Evolutionary conservation across 169 alveolate species (phyloP), one percentile per base, ranked within the genome.

Genomic region (Cytauxzoon felis): DNA sequence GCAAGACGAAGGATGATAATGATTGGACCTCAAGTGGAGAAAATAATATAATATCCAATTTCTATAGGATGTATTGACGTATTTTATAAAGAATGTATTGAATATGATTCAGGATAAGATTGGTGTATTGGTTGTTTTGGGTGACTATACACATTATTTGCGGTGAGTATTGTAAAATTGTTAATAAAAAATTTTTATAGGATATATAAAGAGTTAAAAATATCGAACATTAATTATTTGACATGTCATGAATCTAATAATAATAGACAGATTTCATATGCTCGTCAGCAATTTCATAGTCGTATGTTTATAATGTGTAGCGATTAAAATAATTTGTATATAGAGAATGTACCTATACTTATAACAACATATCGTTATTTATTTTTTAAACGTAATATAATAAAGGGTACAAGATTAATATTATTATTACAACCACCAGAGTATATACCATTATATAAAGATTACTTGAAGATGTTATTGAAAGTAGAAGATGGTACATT

Each of bases 331-430:
- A 24, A 61, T 1, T 5, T 29, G 2, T 3, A 21, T n/a, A 5
- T 40, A 73, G 86, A 67, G 48, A 41, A 64, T 11, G 54, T 56
- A n/a, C 71, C 65, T n/a, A 79, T 76, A 1, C 27, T 84, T 9
- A 33, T 84, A 5, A 84, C 91, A 5, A 84, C 91, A 3, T 72
- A 62, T 13, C 63, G 91, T 40, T 63, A 81, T 51, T 68, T 84
- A 5, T 84, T 84, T 43, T 84, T 84, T 76, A 84, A 85, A 53
- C 76, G 91, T 16, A 81, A 84, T 48, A 47, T 84, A 48, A 45
- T 84, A 36, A 84, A 81, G 50, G 91, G 91, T n/a, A 69, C 90
- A 9, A 50, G 81, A 38, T 64, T 65, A 19, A 87, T 81, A 19
- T 43, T 84, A 33, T 67, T 84, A 9, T 49, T 80, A 5, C 49